phyloP scores from a whole-genome alignment of 768 basidiomycete genomes.

The Trametes coccinea region DNA sequence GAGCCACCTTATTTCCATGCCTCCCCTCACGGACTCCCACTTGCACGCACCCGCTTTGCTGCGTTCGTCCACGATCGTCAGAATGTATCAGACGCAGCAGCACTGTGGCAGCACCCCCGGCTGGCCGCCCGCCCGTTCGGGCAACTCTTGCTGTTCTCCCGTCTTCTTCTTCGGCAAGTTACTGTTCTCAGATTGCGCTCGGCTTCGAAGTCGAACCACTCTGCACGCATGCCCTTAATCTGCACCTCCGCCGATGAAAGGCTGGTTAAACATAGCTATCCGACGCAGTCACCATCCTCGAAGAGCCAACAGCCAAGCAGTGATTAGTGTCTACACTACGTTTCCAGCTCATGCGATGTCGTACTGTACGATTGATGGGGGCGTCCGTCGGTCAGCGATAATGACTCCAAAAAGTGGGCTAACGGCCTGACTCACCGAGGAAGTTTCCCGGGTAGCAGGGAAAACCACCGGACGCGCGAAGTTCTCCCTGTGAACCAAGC shows the following conservation, averaged over 20 bases:
- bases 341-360: slow-evolving; percentile 15
- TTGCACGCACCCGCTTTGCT: slow-evolving; percentile 8
- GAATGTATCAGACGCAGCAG: slow-evolving; percentile 12
- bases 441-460: slow-evolving; percentile 45
- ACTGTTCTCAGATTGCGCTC: neutral
- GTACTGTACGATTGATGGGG: slow-evolving; percentile 3
- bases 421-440: slow-evolving; percentile 29
- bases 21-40: slow-evolving; percentile 16
- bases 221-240: slow-evolving; percentile 2
- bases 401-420: slow-evolving; percentile 10
- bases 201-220: slow-evolving; percentile 15
- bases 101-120: slow-evolving; percentile 3
- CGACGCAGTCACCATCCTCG: slow-evolving; percentile 5
- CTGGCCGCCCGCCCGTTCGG: slow-evolving; percentile 6
- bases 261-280: slow-evolving; percentile 15
- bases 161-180: slow-evolving; percentile 16
- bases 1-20: slow-evolving; percentile 22
- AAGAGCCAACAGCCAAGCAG: slow-evolving; percentile 12
- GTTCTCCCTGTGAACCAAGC: slow-evolving; percentile 50
- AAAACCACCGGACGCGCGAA: slow-evolving; percentile 67
- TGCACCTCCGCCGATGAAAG: slow-evolving; percentile 18
- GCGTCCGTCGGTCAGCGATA: slow-evolving; percentile 1
- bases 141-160: slow-evolving; percentile 1
- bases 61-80: slow-evolving; percentile 12
- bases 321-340: slow-evolving; percentile 6